A percentile compares a stretch with the other conserved stretches of the same genome.
phyloP scores from a whole-genome alignment of 257 asterid genomes.

The Capsicum baccatum region DNA sequence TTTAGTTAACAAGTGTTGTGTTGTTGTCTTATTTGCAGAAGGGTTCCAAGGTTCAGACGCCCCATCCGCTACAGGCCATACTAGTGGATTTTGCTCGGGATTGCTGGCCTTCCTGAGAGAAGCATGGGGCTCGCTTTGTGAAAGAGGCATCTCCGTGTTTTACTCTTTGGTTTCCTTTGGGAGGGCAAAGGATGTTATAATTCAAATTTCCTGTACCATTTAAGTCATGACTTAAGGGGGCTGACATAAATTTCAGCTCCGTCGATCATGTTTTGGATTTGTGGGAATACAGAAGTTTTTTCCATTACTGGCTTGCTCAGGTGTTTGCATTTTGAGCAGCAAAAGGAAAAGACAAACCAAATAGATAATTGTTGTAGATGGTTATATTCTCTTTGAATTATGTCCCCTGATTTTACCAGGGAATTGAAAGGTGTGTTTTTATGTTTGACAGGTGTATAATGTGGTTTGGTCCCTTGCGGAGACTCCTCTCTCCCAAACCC shows the following conservation, averaged over 20 bases:
- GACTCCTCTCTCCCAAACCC: too few relatives aligned
- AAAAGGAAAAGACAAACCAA: not conserved
- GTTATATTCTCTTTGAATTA: constrained; percentile 24
- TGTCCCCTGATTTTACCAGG: constrained; percentile 13
- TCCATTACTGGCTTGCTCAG: constrained; percentile 20
- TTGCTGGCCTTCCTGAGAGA: constrained; percentile 33
- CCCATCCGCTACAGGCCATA: constrained; percentile 64
- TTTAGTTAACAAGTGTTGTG: constrained; percentile 18
- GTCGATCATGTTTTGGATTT: not conserved
- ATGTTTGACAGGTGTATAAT: not conserved
- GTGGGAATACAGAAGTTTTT: constrained; percentile 9
- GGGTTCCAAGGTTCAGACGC: constrained; percentile 57
- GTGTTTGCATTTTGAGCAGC: constrained; percentile 9
- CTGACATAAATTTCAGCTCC: constrained; percentile 27
- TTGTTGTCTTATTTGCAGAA: constrained; percentile 46
- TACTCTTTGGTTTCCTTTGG: constrained; percentile 23
- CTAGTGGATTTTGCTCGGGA: constrained; percentile 33
- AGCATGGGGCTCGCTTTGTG: constrained; percentile 5
- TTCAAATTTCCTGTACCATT: constrained; percentile 31
- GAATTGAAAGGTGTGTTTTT: not conserved
- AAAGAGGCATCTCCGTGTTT: constrained; percentile 1
- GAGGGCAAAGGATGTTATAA: constrained; percentile 17
- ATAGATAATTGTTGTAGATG: constrained; percentile 20
- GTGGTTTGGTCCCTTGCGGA: not conserved
- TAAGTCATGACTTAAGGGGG: not conserved